phyloP scores from a whole-genome alignment of 2,329 filamentous ascomycete genomes.

The Dryadomyces quercivorus region DNA sequence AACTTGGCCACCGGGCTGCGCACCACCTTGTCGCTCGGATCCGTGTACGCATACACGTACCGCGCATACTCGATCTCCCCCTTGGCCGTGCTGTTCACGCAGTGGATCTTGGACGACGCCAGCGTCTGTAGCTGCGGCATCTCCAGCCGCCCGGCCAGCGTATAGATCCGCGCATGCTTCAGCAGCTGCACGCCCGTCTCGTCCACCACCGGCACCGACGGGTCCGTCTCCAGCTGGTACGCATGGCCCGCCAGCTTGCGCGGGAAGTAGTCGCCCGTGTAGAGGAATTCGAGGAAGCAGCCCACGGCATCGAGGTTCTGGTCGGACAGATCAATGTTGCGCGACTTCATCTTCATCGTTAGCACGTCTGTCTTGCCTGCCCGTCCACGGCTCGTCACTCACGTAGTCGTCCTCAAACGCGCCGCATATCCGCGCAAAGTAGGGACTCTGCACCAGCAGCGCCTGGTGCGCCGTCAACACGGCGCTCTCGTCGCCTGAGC shows the following conservation, averaged over 20 bases:
- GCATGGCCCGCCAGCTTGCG: conserved; percentile 45
- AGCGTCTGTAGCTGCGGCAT: conserved; percentile 58
- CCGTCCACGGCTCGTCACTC: neutral
- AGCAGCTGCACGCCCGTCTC: conserved; percentile 72
- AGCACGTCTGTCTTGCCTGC: neutral
- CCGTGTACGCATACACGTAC: conserved; percentile 75
- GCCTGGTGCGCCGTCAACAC: conserved; percentile 65
- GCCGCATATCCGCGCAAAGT: conserved; percentile 52
- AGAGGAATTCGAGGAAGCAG: conserved; percentile 73
- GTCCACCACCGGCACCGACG: conserved; percentile 53
- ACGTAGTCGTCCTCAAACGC: conserved; percentile 52
- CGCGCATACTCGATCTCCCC: conserved; percentile 87
- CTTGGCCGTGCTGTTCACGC: conserved; percentile 73
- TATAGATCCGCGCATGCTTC: conserved; percentile 83
- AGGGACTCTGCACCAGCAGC: conserved; percentile 62
- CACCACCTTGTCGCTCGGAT: conserved; percentile 56
- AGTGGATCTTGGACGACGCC: conserved; percentile 82
- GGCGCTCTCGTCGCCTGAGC: conserved; percentile 37
- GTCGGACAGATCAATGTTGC: conserved; percentile 53
- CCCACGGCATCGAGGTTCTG: conserved; percentile 64
- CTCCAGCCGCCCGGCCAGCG: conserved; percentile 68
- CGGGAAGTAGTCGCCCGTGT: conserved; percentile 81
- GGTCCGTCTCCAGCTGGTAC: conserved; percentile 57
- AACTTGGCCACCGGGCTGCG: conserved; percentile 78
- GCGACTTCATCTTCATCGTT: conserved; percentile 36